Evolutionary conservation across 1,284 basidiomycete genomes (phyloP), one percentile per base, ranked within the genome.

Genomic region (Cryptococcus sp.): DNA sequence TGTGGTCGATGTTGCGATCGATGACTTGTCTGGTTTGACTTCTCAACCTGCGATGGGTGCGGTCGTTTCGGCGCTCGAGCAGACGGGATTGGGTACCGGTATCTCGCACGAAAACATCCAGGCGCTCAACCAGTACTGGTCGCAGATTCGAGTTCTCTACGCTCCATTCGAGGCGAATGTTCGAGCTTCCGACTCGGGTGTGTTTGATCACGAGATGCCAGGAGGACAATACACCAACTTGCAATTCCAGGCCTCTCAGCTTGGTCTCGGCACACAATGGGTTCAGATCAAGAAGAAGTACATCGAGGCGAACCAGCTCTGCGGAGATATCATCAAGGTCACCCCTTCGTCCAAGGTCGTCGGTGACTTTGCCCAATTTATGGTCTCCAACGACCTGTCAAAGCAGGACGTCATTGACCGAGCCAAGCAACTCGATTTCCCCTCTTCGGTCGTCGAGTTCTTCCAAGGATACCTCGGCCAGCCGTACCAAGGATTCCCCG

Each of bases 161-260:
- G 76, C 80, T 68, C 95, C 91, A 78, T 99, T 99, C 78, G 95
- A 98, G 75, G 95, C 94, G 56, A 97, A 97, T 68, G 93, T 99
- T 63, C 84, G 92, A 55, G 89, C 93, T 23, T 94, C 91, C 42
- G 90, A 94, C 73, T 94, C 89, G 39, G 92, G 88, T 75, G 93
- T 97, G 53, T 98, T 97, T 70, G 93, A 94, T 70, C 95, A 98
- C 77, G 93, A 98, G 77, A 99, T 99, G 95, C 95, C 95, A 46
- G 95, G 95, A 73, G 94, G 68, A 43, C 90, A 94, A 72, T 94
- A 93, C 76, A 94, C 90, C 48, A 94, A 94, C 76, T 75, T 94
- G 59, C 74, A 92, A 86, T 98, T 99, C 89, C 95, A 98, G 83
- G 91, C 94, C 57, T 81, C 91, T 50, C 93, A 97, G 75, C 83